Percentiles rank a stretch among this genome's conserved stretches.
Conservation (phyloP, 148 eudicot species). For the Camellia sinensis region DNA sequence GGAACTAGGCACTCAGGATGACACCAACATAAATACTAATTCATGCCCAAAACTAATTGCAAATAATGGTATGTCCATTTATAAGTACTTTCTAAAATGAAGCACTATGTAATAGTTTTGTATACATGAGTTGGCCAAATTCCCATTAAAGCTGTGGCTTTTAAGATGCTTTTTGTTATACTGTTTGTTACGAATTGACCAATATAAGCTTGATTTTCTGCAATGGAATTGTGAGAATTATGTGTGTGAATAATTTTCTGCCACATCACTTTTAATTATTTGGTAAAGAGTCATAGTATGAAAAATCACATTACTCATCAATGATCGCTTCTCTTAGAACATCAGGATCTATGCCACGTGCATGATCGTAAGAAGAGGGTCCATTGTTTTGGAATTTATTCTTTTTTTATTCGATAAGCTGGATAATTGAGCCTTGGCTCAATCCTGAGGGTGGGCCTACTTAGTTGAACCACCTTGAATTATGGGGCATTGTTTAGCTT, state of each 20-base stretch:
- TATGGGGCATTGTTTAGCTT: not conserved
- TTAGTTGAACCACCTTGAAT: conserved; percentile 8
- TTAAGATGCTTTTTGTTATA: not conserved
- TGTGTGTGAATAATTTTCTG: not conserved
- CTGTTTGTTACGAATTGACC: not conserved
- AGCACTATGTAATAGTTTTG: not conserved
- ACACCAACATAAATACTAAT: not conserved
- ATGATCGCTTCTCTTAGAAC: not conserved
- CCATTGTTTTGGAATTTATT: not conserved
- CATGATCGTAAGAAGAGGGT: not conserved
- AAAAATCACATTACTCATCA: not conserved
- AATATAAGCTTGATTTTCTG: not conserved
- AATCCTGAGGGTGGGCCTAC: not conserved
- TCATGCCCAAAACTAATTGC: not conserved
- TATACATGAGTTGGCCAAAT: no score
- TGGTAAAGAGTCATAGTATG: not conserved
- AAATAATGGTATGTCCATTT: not conserved
- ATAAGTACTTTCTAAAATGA: not conserved
- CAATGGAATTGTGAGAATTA: not conserved
- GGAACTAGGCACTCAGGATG: not conserved
- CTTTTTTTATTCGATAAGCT: not conserved
- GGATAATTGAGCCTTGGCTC: not conserved
- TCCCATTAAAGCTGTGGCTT: not conserved
- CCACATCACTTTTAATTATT: not conserved
- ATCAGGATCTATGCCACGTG: not conserved